Conservation (phyloP, 2,329 filamentous ascomycete species). For the Fusarium tupiense region DNA sequence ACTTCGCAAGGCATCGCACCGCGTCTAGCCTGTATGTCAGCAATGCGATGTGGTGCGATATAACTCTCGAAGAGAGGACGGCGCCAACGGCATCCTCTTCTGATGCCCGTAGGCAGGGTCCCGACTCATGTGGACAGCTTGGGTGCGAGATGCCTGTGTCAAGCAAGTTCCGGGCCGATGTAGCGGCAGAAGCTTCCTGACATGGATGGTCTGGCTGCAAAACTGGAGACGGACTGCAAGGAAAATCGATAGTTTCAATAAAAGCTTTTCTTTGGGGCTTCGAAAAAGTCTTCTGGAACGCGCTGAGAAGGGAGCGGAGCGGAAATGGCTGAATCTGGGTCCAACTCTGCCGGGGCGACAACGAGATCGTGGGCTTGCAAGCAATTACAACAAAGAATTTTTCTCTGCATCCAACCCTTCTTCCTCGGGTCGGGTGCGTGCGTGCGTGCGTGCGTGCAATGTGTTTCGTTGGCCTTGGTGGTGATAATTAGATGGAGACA, state of each 20-base stretch:
- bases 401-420: not conserved
- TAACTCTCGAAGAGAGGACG: not conserved
- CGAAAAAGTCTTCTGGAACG: constrained; percentile 28
- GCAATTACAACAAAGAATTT: constrained; percentile 14
- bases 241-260: constrained; percentile 28
- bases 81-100: constrained; percentile 3
- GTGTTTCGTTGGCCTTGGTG: constrained; percentile 7
- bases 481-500: constrained; percentile 42
- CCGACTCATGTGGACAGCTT: constrained; percentile 21
- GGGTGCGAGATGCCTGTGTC: constrained; percentile 7
- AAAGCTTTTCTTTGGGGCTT: constrained; percentile 15
- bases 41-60: constrained; percentile 3
- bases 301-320: constrained; percentile 2
- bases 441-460: not conserved
- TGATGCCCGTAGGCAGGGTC: constrained; percentile 13
- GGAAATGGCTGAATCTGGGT: constrained; percentile 22
- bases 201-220: constrained; percentile 18
- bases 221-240: constrained; percentile 10
- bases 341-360: constrained; percentile 4
- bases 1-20: not conserved
- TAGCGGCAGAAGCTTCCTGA: constrained; percentile 15
- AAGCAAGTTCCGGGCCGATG: constrained; percentile 28
- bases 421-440: not conserved
- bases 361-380: constrained; percentile 9
- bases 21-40: constrained; percentile 6